Percentiles rank a stretch among this genome's conserved stretches.
phyloP scores from a whole-genome alignment of 495 filamentous ascomycete species.

The Hyaloscypha variabilis region DNA sequence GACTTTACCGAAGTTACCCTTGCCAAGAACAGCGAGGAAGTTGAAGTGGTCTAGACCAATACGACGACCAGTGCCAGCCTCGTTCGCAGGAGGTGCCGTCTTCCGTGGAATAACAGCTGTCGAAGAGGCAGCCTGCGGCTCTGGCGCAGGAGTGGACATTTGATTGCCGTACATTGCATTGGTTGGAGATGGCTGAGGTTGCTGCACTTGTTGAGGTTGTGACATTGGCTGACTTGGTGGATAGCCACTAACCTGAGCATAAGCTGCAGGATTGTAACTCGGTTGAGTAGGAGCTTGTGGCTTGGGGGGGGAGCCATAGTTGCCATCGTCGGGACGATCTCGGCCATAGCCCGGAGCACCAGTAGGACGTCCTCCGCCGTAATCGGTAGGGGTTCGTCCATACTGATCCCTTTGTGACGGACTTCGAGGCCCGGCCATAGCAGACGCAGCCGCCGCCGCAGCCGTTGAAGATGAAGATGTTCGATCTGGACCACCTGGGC shows the following conservation, averaged over 20 bases:
- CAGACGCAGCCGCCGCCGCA: slow-evolving; percentile 45
- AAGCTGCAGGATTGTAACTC: slow-evolving; percentile 73
- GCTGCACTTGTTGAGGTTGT: slow-evolving; percentile 31
- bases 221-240: slow-evolving; percentile 42
- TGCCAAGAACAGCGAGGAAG: slow-evolving; percentile 97
- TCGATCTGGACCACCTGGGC: slow-evolving; percentile 45
- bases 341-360: slow-evolving; percentile 23
- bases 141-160: slow-evolving; percentile 12
- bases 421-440: slow-evolving; percentile 44
- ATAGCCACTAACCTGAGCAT: slow-evolving; percentile 58
- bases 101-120: slow-evolving; percentile 44
- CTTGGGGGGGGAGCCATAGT: slow-evolving; percentile 50
- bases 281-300: slow-evolving; percentile 54
- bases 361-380: slow-evolving; percentile 40
- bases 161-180: slow-evolving; percentile 38
- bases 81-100: slow-evolving; percentile 59
- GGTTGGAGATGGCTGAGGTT: slow-evolving; percentile 37
- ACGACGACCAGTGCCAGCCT: slow-evolving; percentile 67
- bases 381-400: slow-evolving; percentile 47
- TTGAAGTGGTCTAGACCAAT: slow-evolving; percentile 99
- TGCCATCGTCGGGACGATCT: slow-evolving; percentile 37
- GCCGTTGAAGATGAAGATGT: slow-evolving; percentile 49
- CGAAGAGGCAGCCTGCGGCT: slow-evolving; percentile 36
- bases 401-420: slow-evolving; percentile 39
- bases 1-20: slow-evolving; percentile 99